Base-by-base conservation (phyloP, 139 green algal species). In the Chlamydomonas sphaeroides region DNA sequence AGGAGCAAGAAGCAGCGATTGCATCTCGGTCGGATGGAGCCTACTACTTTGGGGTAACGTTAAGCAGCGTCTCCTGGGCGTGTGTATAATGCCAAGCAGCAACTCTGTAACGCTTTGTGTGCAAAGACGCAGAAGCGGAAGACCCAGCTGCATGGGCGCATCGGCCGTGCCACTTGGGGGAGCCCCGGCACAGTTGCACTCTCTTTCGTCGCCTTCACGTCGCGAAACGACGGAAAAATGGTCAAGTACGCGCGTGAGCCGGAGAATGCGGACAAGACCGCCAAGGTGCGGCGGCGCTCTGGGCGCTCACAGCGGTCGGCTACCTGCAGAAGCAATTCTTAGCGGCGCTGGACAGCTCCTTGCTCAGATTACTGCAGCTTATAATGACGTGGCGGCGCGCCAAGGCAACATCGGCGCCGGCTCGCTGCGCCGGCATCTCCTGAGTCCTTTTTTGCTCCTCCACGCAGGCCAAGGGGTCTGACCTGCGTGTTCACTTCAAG, bases 401-500 rank as follows among this genome's bases (percentile, higher is more conserved):
- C n/a, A n/a, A n/a, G 14, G 45, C 45, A 53, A 14, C 45, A 53
- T 53, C 45, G 45, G 45, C 45, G 56, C 6, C 56, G 56, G 56
- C 56, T 62, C 56, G n/a, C 56, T 63, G 15, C 35, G 65, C 66
- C 68, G 78, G 51, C 51, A 23, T 62, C 23, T n/a, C n/a, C n/a
- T n/a, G n/a, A n/a, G n/a, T n/a, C 11, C 28, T 66, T 42, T 25
- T 21, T 84, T 18, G 5, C 36, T n/a, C 26, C 18, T 56, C 11
- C 0, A 3, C 72, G 39, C 86, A 98, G 95, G 97, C 96, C 49
- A 88, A 90, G 25, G 96, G 95, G 63, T 96, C 91, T 39, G 93
- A 99, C 90, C 88, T 99, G 77, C 96, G 95, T 84, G 92, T 97
- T 63, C 95, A 98, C 91, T 98, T 98, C 91, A 99, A 99, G 92